Evolutionary conservation across 495 filamentous ascomycete species (phyloP), one percentile per base, ranked within the genome.

Genomic region (Trichocladium uniseriatum): DNA sequence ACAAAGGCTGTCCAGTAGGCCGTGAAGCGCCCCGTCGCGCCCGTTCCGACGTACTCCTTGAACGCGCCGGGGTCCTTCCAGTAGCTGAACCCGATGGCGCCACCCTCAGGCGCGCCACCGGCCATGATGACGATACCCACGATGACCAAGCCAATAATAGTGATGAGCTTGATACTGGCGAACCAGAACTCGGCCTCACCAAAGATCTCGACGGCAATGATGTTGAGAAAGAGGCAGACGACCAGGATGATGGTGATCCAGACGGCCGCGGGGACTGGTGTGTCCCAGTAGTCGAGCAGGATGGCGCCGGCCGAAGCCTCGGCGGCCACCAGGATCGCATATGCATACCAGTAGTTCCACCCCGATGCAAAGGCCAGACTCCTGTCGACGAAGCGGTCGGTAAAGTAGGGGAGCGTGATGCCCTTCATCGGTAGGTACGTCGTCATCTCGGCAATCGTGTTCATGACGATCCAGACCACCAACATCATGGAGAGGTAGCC

Each of bases 301-400:
- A 76, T 72, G 51, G 64, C 68, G 20, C 70, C 75, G 1, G 75
- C 75, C 0, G 69, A 66, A 13, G 64, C 68, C 51, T 78, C 75
- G 31, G 74, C 75, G 0, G 69, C 71, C 20, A 76, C 56, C 6
- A 75, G 62, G 34, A 76, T 68, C n/a, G 71, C 55, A 45, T 72
- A 74, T 0, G 69, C 68, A 39, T 76, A 74, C 70, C 71, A 75
- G 54, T 74, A 84, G 52, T 88, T 89, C 84, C 84, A 89, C 14
- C 87, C 87, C 57, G 83, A 81, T 34, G 87, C 82, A 56, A 90
- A 90, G 14, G 86, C 86, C 55, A 91, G 67, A 57, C 81, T 83
- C 10, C 79, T 75, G 52, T 89, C 84, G 48, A 89, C 80, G 48
- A 83, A 82, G 40, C 85, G 82, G 47, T 80, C 70, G 18, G 84